These are phyloP conservation scores for Xylariales sp. DNA, from an alignment of 2,329 filamentous ascomycete genomes.

Conservation along the genomic window DNA sequence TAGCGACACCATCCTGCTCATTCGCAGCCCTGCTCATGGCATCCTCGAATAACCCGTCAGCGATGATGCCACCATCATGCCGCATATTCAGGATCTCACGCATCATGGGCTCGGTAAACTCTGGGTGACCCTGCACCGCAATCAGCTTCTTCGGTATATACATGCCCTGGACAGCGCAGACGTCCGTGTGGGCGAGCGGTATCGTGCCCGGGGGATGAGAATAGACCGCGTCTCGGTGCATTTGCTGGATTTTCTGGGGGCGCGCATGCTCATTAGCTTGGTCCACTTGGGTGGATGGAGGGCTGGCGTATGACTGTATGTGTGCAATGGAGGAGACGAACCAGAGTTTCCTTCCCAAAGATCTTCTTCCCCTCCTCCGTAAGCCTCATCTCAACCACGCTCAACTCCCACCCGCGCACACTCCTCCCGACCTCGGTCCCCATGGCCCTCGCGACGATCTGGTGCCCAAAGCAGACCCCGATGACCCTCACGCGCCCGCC, in stretches of 20 bases:
- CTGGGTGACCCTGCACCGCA: constrained; percentile 81
- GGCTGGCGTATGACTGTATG: not conserved
- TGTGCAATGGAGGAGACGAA: constrained; percentile 23
- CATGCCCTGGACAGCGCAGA: constrained; percentile 76
- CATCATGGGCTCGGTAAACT: constrained; percentile 71
- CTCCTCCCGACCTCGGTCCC: constrained; percentile 63
- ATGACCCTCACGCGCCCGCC: constrained; percentile 64
- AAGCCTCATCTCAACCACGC: constrained; percentile 64
- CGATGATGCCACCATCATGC: constrained; percentile 63
- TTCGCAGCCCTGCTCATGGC: constrained; percentile 61
- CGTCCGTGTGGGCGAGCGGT: constrained; percentile 58
- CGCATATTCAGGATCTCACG: constrained; percentile 61
- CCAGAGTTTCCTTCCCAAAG: constrained; percentile 61
- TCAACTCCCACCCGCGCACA: constrained; percentile 74
- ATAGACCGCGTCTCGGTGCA: constrained; percentile 77
- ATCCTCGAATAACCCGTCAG: constrained; percentile 63
- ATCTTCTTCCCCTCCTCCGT: constrained; percentile 66
- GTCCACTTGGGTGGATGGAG: not conserved
- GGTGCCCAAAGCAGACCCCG: constrained; percentile 83
- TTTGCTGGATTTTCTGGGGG: constrained; percentile 67
- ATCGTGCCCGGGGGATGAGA: constrained; percentile 58
- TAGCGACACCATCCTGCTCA: constrained; percentile 73
- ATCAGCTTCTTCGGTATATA: constrained; percentile 63
- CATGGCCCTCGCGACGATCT: constrained; percentile 73
- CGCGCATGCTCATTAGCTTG: not conserved